Evolutionary conservation across 148 eudicot species (phyloP).

Genomic region (Linanthus parryae): DNA sequence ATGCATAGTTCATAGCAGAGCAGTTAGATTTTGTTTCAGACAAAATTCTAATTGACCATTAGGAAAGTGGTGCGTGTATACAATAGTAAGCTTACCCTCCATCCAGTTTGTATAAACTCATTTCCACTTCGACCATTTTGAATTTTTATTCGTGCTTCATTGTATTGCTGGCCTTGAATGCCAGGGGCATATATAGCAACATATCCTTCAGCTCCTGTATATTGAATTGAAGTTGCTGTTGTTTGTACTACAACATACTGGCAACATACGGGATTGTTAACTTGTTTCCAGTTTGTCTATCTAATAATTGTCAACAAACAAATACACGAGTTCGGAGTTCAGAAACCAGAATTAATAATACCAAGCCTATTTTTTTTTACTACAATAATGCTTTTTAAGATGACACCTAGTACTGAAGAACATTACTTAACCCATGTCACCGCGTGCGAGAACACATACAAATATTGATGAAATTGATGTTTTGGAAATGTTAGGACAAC

Average conservation of each 20-base stretch:
- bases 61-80: neutral
- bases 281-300: too few relatives aligned
- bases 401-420: too few relatives aligned
- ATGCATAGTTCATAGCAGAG: neutral
- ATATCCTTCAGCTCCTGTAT: neutral
- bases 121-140: constrained; percentile 3
- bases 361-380: neutral
- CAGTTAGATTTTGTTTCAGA: neutral
- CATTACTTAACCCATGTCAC: too few relatives aligned
- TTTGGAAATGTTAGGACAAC: too few relatives aligned
- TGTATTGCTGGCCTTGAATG: neutral
- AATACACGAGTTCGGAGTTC: neutral
- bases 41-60: neutral
- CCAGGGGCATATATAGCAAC: neutral
- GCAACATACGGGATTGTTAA: too few relatives aligned
- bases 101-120: constrained; percentile 4
- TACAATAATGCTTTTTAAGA: too few relatives aligned
- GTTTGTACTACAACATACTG: constrained; percentile 8
- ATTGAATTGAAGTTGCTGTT: neutral
- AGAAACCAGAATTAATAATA: neutral
- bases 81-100: constrained; percentile 3
- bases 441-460: too few relatives aligned
- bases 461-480: too few relatives aligned
- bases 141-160: neutral
- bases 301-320: neutral